Conservation (phyloP, 352 stramenopile species). For the Phytophthora litchii region DNA sequence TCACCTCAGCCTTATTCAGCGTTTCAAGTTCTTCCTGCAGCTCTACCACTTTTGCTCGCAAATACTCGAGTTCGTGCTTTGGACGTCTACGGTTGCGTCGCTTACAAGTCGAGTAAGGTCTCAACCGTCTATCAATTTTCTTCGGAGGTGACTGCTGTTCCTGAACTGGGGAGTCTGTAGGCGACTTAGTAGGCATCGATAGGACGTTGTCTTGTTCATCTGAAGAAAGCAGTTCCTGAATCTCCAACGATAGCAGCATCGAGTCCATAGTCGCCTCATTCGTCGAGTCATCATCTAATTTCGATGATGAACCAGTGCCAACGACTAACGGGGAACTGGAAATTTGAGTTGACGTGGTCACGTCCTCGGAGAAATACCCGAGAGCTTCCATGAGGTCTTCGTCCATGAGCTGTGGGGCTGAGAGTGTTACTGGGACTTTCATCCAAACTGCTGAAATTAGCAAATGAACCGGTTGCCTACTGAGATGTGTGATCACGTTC, state of each 20-base stretch:
- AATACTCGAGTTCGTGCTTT: slow-evolving; percentile 44
- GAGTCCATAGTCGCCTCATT: slow-evolving; percentile 16
- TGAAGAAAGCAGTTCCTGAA: slow-evolving; percentile 17
- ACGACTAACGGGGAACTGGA: slow-evolving; percentile 6
- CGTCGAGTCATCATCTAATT: slow-evolving; percentile 1
- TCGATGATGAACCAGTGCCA: background rate
- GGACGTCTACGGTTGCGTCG: slow-evolving; percentile 32
- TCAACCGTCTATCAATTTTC: slow-evolving; percentile 27
- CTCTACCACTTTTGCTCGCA: slow-evolving; percentile 31
- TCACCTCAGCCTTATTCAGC: slow-evolving; percentile 2
- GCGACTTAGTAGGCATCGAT: background rate
- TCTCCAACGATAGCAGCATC: slow-evolving; percentile 29
- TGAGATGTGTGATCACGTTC: slow-evolving; percentile 9
- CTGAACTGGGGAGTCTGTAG: background rate
- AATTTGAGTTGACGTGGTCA: slow-evolving; percentile 3
- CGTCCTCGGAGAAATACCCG: slow-evolving; percentile 27
- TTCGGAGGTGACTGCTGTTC: slow-evolving; percentile 9
- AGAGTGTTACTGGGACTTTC: background rate
- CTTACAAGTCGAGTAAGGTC: slow-evolving; percentile 27
- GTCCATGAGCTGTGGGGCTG: slow-evolving; percentile 5
- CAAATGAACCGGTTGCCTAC: slow-evolving; percentile 17
- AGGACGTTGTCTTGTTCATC: slow-evolving; percentile 7
- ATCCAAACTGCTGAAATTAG: slow-evolving; percentile 14
- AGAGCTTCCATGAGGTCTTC: slow-evolving; percentile 34
- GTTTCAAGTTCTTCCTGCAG: slow-evolving; percentile 29